A percentile compares a stretch with the other conserved stretches of the same genome.
phyloP scores from a whole-genome alignment of 1,284 basidiomycete genomes.

The Irpex sp. region DNA sequence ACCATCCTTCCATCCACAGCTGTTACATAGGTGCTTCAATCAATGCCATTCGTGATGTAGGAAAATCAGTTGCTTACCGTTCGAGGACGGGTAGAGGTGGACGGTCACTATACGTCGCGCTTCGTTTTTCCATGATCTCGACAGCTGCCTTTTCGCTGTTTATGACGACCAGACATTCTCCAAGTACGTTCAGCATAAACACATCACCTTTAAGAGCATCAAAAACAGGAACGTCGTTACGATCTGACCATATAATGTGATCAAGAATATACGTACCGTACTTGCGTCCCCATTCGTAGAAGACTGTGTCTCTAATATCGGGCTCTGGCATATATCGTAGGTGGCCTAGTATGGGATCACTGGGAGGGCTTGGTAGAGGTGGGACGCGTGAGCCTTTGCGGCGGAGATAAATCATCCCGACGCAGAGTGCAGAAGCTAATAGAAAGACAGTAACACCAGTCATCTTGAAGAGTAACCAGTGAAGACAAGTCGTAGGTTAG shows the following conservation, averaged over 20 bases:
- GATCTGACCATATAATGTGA: too few relatives aligned
- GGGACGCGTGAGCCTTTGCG: neutral
- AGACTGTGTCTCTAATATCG: neutral
- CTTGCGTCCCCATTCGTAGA: neutral
- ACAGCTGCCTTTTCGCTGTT: conserved; percentile 1
- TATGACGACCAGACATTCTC: conserved; percentile 5
- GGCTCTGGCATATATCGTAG: neutral
- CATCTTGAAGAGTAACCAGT: too few relatives aligned
- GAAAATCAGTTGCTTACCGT: neutral
- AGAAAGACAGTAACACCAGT: too few relatives aligned
- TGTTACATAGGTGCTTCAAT: neutral
- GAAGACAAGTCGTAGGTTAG: too few relatives aligned
- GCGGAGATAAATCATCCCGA: too few relatives aligned
- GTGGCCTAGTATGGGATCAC: neutral
- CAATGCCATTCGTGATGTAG: neutral
- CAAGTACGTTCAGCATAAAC: neutral
- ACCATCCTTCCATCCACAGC: neutral
- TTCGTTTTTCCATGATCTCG: conserved; percentile 18
- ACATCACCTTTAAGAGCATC: neutral
- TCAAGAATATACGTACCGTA: neutral
- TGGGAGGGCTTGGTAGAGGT: neutral
- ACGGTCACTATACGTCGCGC: conserved; percentile 9
- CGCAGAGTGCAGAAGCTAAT: too few relatives aligned
- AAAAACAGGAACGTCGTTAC: neutral
- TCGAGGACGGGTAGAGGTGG: neutral